A percentile compares a stretch with the other conserved stretches of the same genome.
phyloP scores from a whole-genome alignment of 2,329 filamentous ascomycete species.

The Shiraia bambusicola region DNA sequence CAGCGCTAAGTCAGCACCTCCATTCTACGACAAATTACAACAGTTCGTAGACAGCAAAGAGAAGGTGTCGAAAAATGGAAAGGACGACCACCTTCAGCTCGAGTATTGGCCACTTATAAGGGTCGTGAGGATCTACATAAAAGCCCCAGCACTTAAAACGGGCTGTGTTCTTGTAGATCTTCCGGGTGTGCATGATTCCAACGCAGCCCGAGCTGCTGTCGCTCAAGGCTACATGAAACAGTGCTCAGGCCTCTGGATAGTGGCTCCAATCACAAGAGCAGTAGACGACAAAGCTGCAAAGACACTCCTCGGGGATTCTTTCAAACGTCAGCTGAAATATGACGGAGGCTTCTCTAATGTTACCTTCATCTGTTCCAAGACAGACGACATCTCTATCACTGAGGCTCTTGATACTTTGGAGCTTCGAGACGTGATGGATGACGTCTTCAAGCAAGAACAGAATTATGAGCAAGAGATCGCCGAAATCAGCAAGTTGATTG shows the following conservation, averaged over 20 bases:
- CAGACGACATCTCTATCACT: conserved; percentile 59
- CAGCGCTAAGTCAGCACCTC: conserved; percentile 34
- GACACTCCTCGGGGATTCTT: conserved; percentile 57
- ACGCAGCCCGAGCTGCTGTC: conserved; percentile 60
- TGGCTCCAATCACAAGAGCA: conserved; percentile 62
- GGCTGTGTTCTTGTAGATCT: conserved; percentile 61
- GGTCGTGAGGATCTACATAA: conserved; percentile 56
- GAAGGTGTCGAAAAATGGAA: conserved; percentile 42
- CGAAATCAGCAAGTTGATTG: conserved; percentile 21
- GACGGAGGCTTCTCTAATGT: conserved; percentile 57
- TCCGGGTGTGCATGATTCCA: conserved; percentile 61
- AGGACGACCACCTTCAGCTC: conserved; percentile 27
- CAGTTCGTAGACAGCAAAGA: conserved; percentile 59
- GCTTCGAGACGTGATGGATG: conserved; percentile 36
- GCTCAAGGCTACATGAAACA: conserved; percentile 62
- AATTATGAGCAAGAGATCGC: conserved; percentile 19
- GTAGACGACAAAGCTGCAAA: conserved; percentile 63
- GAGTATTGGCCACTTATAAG: conserved; percentile 57
- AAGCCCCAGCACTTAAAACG: conserved; percentile 53
- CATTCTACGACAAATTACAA: conserved; percentile 53
- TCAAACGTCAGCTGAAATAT: conserved; percentile 61
- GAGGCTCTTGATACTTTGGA: conserved; percentile 47
- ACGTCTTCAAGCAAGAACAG: conserved; percentile 27
- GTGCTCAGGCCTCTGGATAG: conserved; percentile 62
- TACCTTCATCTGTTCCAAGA: conserved; percentile 65